Conservation (phyloP, 2,329 filamentous ascomycete genomes). For the Alternaria incomplexa region DNA sequence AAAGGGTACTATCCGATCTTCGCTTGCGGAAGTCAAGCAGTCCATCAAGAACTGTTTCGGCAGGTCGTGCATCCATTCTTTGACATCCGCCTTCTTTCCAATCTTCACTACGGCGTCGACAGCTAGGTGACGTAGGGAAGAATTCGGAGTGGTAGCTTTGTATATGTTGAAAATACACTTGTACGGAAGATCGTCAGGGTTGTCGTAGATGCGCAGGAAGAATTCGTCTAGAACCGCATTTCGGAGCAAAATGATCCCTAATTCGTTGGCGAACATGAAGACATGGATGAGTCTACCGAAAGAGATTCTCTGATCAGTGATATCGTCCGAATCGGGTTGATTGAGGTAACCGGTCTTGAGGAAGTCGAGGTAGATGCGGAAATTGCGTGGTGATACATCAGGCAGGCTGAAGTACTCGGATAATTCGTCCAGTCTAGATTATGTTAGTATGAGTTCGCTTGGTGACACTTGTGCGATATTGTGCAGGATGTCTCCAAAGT, state of each 20-base stretch:
- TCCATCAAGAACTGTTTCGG: not conserved
- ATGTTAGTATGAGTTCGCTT: not conserved
- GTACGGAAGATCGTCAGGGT: not conserved
- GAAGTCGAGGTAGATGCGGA: not conserved
- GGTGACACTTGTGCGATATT: not conserved
- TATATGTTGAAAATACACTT: not conserved
- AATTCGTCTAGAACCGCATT: not conserved
- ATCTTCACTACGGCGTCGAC: not conserved
- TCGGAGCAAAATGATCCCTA: not conserved
- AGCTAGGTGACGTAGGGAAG: not conserved
- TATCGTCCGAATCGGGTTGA: not conserved
- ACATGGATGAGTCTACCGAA: not conserved
- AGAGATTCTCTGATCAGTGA: not conserved
- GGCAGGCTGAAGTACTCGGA: not conserved
- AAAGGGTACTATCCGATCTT: not conserved
- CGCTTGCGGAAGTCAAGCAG: not conserved
- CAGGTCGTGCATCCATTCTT: not conserved
- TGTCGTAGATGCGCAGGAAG: not conserved
- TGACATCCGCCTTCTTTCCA: not conserved
- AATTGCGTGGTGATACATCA: not conserved
- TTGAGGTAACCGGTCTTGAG: not conserved
- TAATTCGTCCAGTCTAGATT: not conserved
- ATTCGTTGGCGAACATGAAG: not conserved
- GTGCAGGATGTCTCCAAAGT: not conserved
- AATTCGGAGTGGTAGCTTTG: not conserved